Conservation (phyloP, 2,329 filamentous ascomycete species). For the Sporothrix brunneoviolacea region DNA sequence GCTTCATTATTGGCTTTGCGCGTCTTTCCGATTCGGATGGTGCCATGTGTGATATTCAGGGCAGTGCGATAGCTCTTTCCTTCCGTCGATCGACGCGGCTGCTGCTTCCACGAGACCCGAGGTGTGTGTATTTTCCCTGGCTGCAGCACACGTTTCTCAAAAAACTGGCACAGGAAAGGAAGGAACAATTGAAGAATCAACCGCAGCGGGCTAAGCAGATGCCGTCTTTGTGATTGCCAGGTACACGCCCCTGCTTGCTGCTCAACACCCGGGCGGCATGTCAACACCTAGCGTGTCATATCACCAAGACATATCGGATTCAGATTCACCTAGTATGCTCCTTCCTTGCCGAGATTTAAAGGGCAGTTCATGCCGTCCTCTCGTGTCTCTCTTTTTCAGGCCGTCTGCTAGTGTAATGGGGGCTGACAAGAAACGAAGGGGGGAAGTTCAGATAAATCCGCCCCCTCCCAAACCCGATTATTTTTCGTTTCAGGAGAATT, state of each 20-base stretch:
- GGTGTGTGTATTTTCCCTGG: constrained; percentile 5
- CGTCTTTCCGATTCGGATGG: neutral
- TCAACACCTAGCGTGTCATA: no score
- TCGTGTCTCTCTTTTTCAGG: neutral
- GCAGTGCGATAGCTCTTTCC: neutral
- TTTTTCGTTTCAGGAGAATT: no score
- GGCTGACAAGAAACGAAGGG: neutral
- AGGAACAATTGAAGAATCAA: neutral
- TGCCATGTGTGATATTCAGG: no score
- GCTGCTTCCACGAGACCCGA: constrained; percentile 8
- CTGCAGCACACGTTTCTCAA: neutral
- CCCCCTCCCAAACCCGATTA: no score
- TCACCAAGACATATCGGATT: no score
- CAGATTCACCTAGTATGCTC: neutral
- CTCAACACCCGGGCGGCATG: no score
- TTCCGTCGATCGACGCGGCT: neutral
- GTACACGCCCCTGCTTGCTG: neutral
- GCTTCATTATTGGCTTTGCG: neutral
- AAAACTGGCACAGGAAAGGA: neutral
- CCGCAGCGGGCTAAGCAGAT: neutral
- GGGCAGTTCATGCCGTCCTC: constrained; percentile 3
- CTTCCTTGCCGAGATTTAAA: neutral
- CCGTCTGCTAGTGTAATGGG: neutral
- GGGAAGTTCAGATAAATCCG: no score
- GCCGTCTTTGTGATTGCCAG: neutral